phyloP scores from a whole-genome alignment of 2,329 filamentous ascomycete species.

The Zopfia rhizophila region DNA sequence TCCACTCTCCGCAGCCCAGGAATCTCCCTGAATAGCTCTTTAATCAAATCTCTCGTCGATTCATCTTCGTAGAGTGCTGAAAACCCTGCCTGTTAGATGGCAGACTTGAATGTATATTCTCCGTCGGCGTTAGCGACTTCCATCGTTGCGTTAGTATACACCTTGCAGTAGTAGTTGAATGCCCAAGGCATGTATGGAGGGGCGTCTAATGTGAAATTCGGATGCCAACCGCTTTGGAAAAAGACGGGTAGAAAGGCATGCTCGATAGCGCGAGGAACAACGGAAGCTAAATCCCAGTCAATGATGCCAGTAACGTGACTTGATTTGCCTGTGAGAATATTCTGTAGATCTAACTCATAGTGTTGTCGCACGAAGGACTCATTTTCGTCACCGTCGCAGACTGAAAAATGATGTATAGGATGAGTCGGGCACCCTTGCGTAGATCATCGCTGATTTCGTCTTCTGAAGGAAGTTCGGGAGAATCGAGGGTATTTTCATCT shows the following conservation, averaged over 20 bases:
- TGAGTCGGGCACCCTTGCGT: background rate
- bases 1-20: too few relatives aligned
- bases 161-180: too few relatives aligned
- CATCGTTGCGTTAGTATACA: too few relatives aligned
- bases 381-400: constrained; percentile 1
- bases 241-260: constrained; percentile 21
- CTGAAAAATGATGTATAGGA: background rate
- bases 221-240: constrained; percentile 7
- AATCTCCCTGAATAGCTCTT: too few relatives aligned
- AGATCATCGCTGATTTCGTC: background rate
- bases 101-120: too few relatives aligned
- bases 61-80: too few relatives aligned
- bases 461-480: background rate
- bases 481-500: background rate
- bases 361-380: constrained; percentile 32
- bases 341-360: constrained; percentile 34
- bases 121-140: too few relatives aligned
- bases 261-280: constrained; percentile 21
- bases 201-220: too few relatives aligned
- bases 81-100: too few relatives aligned
- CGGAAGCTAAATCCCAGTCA: constrained; percentile 27
- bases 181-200: too few relatives aligned
- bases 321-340: constrained; percentile 29
- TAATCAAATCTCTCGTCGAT: too few relatives aligned
- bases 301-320: constrained; percentile 32